Evolutionary conservation across 768 basidiomycete species (phyloP), one percentile per base, ranked within the genome.

Genomic region (Lentinula edodes): DNA sequence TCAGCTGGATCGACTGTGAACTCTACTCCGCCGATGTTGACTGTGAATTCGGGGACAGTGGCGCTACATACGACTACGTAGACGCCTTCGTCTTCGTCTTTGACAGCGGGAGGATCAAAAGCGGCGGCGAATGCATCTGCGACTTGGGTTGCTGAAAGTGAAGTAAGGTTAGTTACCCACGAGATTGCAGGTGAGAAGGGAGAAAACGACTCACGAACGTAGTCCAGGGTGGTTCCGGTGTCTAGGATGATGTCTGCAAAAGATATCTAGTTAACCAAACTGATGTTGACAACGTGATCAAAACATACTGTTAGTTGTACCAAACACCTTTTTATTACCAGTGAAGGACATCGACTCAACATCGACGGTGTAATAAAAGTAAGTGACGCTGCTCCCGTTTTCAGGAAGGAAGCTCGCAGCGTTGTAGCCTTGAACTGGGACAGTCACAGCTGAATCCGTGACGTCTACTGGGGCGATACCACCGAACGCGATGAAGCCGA

Each of bases 381-480:
- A 67, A 0, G 43, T 58, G 2, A 64, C 42, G 18, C 53, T 57
- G 6, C 61, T 60, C 0, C n/a, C 62, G 43, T 61, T 62, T n/a
- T 62, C 46, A 8, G 68, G 67, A 34, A 66, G 41, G 55, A 65
- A 65, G 4, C 65, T 63, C 4, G 46, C 59, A 15, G 62, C 54
- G 2, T 66, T 62, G 34, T 69, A 70, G 2, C 68, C 66, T 45
- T 69, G 57, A 3, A 69, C 39, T 9, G 69, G 69, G 13, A 69
- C 62, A 6, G 69, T 69, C 2, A 66, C 65, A 0, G 62, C 50
- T 3, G 61, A 69, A 16, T 61, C 42, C 1, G 55, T 61, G 1
- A 67, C 63, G 0, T 62, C 56, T 16, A 70, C 69, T 1, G 69
- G 69, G 2, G 68, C 68, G 23, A 70, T 67, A 6, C 69, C 69